Percentiles rank a stretch among this genome's conserved stretches.
These are phyloP conservation scores for Globisporangium ultimum DNA, from an alignment of 352 stramenopile genomes.

Conservation along the genomic window DNA sequence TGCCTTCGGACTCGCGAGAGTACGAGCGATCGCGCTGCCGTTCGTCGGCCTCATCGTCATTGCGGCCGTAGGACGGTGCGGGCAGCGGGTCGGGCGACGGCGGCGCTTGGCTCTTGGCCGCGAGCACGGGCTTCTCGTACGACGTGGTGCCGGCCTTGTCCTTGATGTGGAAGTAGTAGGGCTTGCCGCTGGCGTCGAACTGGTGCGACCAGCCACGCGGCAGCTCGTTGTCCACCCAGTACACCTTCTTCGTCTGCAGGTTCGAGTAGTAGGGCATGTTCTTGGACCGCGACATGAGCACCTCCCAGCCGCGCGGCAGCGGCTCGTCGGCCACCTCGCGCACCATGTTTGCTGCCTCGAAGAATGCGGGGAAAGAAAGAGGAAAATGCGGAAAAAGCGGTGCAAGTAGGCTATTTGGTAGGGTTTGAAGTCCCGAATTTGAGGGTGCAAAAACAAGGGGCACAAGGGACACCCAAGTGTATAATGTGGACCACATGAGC, in stretches of 20 bases:
- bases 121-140: slow-evolving; percentile 70
- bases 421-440: no score
- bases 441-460: no score
- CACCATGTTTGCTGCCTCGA: slow-evolving; percentile 20
- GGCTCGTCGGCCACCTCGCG: slow-evolving; percentile 54
- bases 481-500: no score
- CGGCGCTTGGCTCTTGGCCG: background rate
- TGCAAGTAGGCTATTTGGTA: no score
- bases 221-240: slow-evolving; percentile 82
- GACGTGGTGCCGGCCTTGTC: slow-evolving; percentile 66
- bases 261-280: slow-evolving; percentile 88
- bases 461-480: no score
- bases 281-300: slow-evolving; percentile 79
- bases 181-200: slow-evolving; percentile 56
- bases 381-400: no score
- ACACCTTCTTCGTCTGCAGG: slow-evolving; percentile 66
- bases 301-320: slow-evolving; percentile 68
- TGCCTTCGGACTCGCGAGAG: background rate
- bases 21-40: background rate
- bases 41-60: background rate
- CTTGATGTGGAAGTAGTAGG: slow-evolving; percentile 76
- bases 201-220: slow-evolving; percentile 78
- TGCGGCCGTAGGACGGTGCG: slow-evolving; percentile 38
- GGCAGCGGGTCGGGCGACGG: slow-evolving; percentile 35
- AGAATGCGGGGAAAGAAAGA: background rate